Conservation (phyloP, 148 eudicot genomes). For the Nepenthes gracilis region DNA sequence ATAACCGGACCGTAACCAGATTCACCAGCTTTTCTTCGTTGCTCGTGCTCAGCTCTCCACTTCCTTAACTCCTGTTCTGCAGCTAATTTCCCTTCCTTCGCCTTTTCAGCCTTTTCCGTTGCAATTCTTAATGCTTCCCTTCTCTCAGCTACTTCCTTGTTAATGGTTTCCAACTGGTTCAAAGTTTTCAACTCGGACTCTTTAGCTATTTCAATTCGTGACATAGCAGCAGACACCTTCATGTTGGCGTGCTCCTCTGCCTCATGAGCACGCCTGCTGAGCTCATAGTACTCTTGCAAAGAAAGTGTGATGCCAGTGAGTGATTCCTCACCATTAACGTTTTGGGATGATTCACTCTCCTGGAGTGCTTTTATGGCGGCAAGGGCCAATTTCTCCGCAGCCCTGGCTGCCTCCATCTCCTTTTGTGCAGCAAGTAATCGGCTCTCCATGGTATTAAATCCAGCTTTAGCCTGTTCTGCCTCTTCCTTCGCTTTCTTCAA, state of each 20-base stretch:
- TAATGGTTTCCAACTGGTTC: conserved; percentile 52
- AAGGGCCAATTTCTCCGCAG: conserved; percentile 69
- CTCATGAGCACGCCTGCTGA: conserved; percentile 76
- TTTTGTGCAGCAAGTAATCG: conserved; percentile 63
- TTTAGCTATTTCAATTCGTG: conserved; percentile 64
- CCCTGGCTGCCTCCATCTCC: conserved; percentile 92
- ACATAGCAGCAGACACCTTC: conserved; percentile 54
- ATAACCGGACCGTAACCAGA: conserved; percentile 15
- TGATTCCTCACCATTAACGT: conserved; percentile 20
- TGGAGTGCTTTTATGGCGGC: conserved; percentile 69
- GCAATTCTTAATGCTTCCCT: conserved; percentile 60
- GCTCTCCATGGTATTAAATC: conserved; percentile 53
- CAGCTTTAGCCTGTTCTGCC: conserved; percentile 78
- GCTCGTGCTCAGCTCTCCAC: conserved; percentile 81
- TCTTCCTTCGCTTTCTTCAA: conserved; percentile 57
- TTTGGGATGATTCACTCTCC: conserved; percentile 54
- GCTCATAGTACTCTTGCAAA: conserved; percentile 75
- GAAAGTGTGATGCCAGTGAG: conserved; percentile 53
- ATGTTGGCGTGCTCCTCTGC: conserved; percentile 73
- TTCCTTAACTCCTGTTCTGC: conserved; percentile 81
- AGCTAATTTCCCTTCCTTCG: conserved; percentile 73
- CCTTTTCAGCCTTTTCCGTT: conserved; percentile 57
- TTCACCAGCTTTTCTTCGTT: conserved; percentile 51
- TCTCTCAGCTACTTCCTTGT: conserved; percentile 32
- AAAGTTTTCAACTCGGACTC: conserved; percentile 49